These are phyloP conservation scores for Candida tetrigidarum DNA, from an alignment of 1,139 yeast genomes.

Conservation along the genomic window DNA sequence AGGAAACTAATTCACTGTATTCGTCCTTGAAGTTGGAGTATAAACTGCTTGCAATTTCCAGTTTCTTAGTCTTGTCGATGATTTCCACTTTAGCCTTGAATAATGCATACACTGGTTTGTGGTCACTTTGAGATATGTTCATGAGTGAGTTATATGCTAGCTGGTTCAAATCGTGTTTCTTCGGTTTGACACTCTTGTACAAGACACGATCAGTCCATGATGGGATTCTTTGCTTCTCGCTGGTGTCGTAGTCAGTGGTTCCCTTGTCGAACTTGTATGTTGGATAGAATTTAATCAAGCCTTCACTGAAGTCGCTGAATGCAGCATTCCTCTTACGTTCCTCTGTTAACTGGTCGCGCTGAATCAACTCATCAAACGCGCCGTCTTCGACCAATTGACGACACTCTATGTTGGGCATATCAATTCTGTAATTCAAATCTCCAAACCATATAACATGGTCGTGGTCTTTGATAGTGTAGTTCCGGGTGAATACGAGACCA, in stretches of 20 bases:
- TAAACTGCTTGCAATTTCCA: neutral
- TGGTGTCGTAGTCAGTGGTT: constrained; percentile 79
- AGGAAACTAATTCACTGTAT: neutral
- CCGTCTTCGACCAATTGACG: constrained; percentile 55
- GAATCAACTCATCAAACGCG: constrained; percentile 57
- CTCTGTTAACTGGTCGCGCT: constrained; percentile 77
- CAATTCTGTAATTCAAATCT: constrained; percentile 88
- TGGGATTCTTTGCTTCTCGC: constrained; percentile 91
- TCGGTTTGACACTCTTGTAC: constrained; percentile 31
- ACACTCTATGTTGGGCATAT: constrained; percentile 76
- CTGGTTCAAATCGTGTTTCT: constrained; percentile 54
- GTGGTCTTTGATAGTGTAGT: constrained; percentile 72
- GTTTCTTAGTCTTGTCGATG: constrained; percentile 50
- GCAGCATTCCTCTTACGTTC: constrained; percentile 74
- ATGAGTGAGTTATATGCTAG: constrained; percentile 62
- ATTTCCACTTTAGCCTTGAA: constrained; percentile 67
- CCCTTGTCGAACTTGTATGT: constrained; percentile 95
- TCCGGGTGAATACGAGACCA: constrained; percentile 78
- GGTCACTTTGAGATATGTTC: constrained; percentile 76
- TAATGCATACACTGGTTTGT: constrained; percentile 86
- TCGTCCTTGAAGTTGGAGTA: neutral
- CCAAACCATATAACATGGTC: constrained; percentile 95
- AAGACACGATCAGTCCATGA: constrained; percentile 97
- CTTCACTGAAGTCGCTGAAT: constrained; percentile 84
- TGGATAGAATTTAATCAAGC: constrained; percentile 78